These are phyloP conservation scores for Pichia ethanolica DNA, from an alignment of 805 yeast species.

Conservation along the genomic window DNA sequence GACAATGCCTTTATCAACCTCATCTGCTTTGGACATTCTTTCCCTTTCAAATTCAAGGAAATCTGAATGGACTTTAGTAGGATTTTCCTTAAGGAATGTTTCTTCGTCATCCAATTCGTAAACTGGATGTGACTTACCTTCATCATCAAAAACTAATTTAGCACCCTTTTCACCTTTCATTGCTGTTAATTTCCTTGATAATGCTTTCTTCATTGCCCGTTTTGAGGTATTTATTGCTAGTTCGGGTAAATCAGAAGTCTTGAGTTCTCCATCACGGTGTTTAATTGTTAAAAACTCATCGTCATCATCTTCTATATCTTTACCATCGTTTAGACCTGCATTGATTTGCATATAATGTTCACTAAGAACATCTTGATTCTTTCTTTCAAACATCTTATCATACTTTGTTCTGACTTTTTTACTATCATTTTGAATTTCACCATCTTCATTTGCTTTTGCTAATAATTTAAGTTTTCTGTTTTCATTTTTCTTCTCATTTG, in stretches of 20 bases:
- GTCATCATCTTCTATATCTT: constrained; percentile 40
- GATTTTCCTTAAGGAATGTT: constrained; percentile 63
- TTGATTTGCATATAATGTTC: constrained; percentile 80
- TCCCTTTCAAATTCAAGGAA: constrained; percentile 62
- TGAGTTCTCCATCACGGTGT: constrained; percentile 64
- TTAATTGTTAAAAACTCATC: constrained; percentile 79
- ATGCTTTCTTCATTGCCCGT: constrained; percentile 75
- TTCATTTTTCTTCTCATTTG: constrained; percentile 72
- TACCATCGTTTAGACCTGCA: constrained; percentile 24
- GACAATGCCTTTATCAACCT: constrained; percentile 69
- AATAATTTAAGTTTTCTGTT: constrained; percentile 62
- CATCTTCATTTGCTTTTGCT: constrained; percentile 54
- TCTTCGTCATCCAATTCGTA: constrained; percentile 89
- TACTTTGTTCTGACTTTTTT: constrained; percentile 72
- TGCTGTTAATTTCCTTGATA: constrained; percentile 72
- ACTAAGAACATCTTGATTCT: constrained; percentile 85
- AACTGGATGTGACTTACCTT: constrained; percentile 84
- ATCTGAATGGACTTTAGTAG: constrained; percentile 51
- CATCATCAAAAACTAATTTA: constrained; percentile 86
- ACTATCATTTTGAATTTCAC: constrained; percentile 40
- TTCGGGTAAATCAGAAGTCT: constrained; percentile 59
- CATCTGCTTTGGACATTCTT: constrained; percentile 65
- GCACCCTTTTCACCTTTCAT: constrained; percentile 51
- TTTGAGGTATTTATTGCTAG: constrained; percentile 57
- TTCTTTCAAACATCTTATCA: constrained; percentile 92